Conservation (phyloP, 1,139 yeast genomes). For the Taphrina pruni region DNA sequence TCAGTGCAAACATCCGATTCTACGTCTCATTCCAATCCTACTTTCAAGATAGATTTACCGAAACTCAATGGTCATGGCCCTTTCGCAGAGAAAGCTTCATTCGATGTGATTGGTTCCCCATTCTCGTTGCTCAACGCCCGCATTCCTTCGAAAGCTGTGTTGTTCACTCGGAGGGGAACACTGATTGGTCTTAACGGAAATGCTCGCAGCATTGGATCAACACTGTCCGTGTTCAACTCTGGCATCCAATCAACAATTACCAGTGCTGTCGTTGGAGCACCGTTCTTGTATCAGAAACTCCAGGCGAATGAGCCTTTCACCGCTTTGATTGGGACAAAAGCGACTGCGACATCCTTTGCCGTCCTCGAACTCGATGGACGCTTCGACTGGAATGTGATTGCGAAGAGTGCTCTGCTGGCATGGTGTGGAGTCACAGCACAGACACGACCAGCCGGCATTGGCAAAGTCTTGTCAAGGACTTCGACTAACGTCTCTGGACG, state of each 20-base stretch:
- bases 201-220: slow-evolving; percentile 47
- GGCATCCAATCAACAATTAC: slow-evolving; percentile 20
- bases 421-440: slow-evolving; percentile 49
- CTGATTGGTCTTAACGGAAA: slow-evolving; percentile 59
- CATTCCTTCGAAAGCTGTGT: slow-evolving; percentile 59
- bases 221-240: slow-evolving; percentile 29
- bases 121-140: slow-evolving; percentile 57
- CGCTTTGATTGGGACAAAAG: slow-evolving; percentile 46
- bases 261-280: slow-evolving; percentile 19
- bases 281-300: slow-evolving; percentile 39
- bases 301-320: slow-evolving; percentile 47
- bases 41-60: slow-evolving; percentile 46
- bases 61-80: slow-evolving; percentile 48
- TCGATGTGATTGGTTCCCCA: slow-evolving; percentile 57
- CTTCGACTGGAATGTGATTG: slow-evolving; percentile 52
- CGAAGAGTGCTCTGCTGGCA: slow-evolving; percentile 51
- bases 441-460: slow-evolving; percentile 44
- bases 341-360: slow-evolving; percentile 48
- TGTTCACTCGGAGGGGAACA: slow-evolving; percentile 57
- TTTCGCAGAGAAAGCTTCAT: slow-evolving; percentile 48
- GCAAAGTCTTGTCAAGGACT: slow-evolving; percentile 48
- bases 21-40: slow-evolving; percentile 21
- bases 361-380: slow-evolving; percentile 54
- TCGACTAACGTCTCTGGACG: slow-evolving; percentile 52
- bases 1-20: slow-evolving; percentile 17